Evolutionary conservation across 2,329 filamentous ascomycete genomes (phyloP).

Genomic region (Exophiala calicioides): DNA sequence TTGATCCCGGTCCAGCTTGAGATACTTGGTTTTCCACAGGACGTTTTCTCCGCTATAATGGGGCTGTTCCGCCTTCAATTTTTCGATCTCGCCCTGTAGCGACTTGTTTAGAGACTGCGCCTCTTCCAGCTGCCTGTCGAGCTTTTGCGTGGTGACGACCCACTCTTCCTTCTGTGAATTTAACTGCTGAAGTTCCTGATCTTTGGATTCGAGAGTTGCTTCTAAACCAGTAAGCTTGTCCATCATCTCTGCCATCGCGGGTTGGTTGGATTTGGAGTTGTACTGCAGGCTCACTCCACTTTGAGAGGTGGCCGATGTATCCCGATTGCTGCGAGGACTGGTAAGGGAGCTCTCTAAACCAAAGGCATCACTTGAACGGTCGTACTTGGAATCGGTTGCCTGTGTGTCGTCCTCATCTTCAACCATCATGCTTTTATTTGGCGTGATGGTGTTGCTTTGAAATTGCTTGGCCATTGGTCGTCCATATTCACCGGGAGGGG

Average conservation of each 20-base stretch:
- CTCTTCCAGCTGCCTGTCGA: conserved; percentile 74
- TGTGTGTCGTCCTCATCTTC: conserved; percentile 82
- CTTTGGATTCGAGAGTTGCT: conserved; percentile 66
- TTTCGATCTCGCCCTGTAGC: conserved; percentile 74
- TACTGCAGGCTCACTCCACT: conserved; percentile 57
- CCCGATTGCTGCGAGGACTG: conserved; percentile 45
- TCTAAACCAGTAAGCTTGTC: conserved; percentile 74
- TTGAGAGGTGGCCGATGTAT: conserved; percentile 51
- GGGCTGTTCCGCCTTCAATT: conserved; percentile 21
- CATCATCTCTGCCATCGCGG: conserved; percentile 72
- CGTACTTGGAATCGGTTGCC: conserved; percentile 57
- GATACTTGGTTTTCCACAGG: conserved; percentile 60
- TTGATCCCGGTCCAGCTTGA: conserved; percentile 62
- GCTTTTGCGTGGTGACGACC: conserved; percentile 61
- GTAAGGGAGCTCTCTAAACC: conserved; percentile 54
- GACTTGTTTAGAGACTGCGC: conserved; percentile 77
- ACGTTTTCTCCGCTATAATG: conserved; percentile 25
- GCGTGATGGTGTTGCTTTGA: conserved; percentile 93
- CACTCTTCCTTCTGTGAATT: conserved; percentile 57
- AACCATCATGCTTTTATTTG: conserved; percentile 96
- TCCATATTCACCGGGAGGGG: conserved; percentile 60
- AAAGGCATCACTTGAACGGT: conserved; percentile 65
- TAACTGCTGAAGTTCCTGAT: conserved; percentile 63
- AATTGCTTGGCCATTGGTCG: conserved; percentile 84
- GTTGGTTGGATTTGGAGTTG: conserved; percentile 77